Base-by-base conservation (phyloP, 441 rosid genomes). In the Mallotus repandus region DNA sequence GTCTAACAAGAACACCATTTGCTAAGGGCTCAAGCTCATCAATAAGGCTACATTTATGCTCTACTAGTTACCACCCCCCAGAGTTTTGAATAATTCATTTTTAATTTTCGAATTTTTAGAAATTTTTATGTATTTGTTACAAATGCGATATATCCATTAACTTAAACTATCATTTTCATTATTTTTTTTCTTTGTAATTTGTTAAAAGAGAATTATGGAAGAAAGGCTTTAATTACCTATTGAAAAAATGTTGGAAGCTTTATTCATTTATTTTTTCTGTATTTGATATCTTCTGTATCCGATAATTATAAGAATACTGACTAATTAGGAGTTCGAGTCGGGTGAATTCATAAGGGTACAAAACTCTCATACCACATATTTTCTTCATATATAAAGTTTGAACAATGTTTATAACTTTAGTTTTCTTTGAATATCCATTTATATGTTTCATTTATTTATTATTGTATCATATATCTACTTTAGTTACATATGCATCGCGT, bases 1-100 rank as follows among this genome's bases (percentile, higher is more conserved):
- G 68, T 68, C 81, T 25, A 82, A 74, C 81, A 85, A 69, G 71
- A 87, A 79, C 63, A 77, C 83, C 38, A 78, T 86, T 18, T 85
- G 94, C 18, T 89, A 77, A 52, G 16, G 29, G 32, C 32, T 29
- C 32, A 29, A 29, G 32, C 32, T 29, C 32, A 29, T 29, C 32
- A 29, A 29, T 29, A 29, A 29, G 32, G 32, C 11, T 19, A 4
- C 13, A 19, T 57, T 57, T 9, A 57, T 21, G 61, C 13, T 8
- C 25, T 21, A 25, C 53, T 29, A 3, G 5, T 29, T 5, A 13
- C 16, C 19, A 48, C 50, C 19, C 25, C 50, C 21, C 8, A 54
- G 25, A 55, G 54, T 13, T 2, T 19, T 32, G 57, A 14, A 1
- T 55, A 38, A 21, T 21, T 8, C 5, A 3, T 50, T 10, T 50